phyloP scores from a whole-genome alignment of 78 protist genomes.

The Pelomyxa schiedti region DNA sequence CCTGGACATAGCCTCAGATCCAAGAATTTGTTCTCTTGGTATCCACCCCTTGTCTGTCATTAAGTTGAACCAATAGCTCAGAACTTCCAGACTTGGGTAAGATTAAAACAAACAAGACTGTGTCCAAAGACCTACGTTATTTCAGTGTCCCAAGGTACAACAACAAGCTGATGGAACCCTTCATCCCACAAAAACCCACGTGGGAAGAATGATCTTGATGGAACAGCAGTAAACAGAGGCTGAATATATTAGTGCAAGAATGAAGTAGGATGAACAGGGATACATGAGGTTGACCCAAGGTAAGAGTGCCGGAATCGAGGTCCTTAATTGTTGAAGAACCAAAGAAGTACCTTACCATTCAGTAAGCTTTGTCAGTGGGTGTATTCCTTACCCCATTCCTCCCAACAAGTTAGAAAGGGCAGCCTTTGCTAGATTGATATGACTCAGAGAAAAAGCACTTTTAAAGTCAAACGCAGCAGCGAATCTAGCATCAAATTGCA shows the following conservation, averaged over 20 bases:
- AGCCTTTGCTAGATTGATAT: not conserved
- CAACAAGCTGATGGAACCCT: conserved; percentile 85
- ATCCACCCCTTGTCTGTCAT: conserved; percentile 87
- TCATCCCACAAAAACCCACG: conserved; percentile 98
- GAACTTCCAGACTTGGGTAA: conserved; percentile 37
- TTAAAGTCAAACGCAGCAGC: conserved; percentile 8
- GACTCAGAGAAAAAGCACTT: not conserved
- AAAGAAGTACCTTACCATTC: conserved; percentile 15
- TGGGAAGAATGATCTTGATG: conserved; percentile 84
- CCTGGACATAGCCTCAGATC: conserved; percentile 60
- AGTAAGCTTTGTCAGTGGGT: not conserved
- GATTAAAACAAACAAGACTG: not conserved
- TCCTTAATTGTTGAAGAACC: not conserved
- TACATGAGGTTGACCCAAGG: not conserved
- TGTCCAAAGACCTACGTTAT: not conserved
- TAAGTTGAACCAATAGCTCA: conserved; percentile 62
- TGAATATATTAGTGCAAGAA: not conserved
- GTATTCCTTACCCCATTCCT: conserved; percentile 43
- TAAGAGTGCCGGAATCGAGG: not conserved
- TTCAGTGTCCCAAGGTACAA: conserved; percentile 35
- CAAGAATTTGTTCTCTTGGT: conserved; percentile 90
- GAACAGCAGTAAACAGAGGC: conserved; percentile 61
- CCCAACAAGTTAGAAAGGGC: conserved; percentile 63
- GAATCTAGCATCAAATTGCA: conserved; percentile 3
- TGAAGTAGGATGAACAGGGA: not conserved